These are phyloP conservation scores for Nitzschia sp. DNA, from an alignment of 108 stramenopile species.

Conservation along the genomic window DNA sequence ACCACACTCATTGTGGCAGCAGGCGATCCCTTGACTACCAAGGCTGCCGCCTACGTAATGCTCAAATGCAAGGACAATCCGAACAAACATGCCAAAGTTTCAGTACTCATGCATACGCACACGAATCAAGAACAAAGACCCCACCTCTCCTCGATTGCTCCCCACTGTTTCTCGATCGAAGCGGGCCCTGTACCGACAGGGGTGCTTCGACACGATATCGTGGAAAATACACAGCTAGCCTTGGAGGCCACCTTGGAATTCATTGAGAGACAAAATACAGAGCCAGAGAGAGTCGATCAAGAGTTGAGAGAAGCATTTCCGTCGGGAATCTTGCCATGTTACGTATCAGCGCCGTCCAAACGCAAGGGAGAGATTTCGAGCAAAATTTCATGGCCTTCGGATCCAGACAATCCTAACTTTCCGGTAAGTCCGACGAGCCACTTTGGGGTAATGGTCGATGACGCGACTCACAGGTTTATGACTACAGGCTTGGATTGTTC, in stretches of 20 bases:
- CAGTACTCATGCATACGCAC: constrained; percentile 67
- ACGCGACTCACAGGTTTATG: constrained; percentile 59
- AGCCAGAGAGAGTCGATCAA: constrained; percentile 32
- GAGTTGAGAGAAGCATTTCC: constrained; percentile 47
- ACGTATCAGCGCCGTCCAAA: constrained; percentile 70
- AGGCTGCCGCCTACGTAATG: constrained; percentile 80
- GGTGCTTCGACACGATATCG: constrained; percentile 78
- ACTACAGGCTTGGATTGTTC: constrained; percentile 59
- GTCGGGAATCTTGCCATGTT: constrained; percentile 64
- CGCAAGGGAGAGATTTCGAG: constrained; percentile 74
- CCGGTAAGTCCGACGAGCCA: no score
- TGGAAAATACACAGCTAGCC: constrained; percentile 69
- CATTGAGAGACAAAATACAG: constrained; percentile 50
- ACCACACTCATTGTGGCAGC: constrained; percentile 72
- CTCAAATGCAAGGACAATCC: constrained; percentile 39
- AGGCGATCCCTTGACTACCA: constrained; percentile 65
- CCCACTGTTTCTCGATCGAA: constrained; percentile 80
- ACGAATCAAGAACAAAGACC: constrained; percentile 56
- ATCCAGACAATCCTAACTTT: constrained; percentile 67
- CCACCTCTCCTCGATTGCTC: constrained; percentile 67
- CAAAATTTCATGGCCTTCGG: constrained; percentile 74
- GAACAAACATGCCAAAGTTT: constrained; percentile 16
- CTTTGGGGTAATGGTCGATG: neutral
- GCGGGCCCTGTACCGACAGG: constrained; percentile 86
- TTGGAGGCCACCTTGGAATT: constrained; percentile 68